A percentile compares a stretch with the other conserved stretches of the same genome.
These are phyloP conservation scores for Trichoderma koningiopsis DNA, from an alignment of 2,329 filamentous ascomycete genomes.

Conservation along the genomic window DNA sequence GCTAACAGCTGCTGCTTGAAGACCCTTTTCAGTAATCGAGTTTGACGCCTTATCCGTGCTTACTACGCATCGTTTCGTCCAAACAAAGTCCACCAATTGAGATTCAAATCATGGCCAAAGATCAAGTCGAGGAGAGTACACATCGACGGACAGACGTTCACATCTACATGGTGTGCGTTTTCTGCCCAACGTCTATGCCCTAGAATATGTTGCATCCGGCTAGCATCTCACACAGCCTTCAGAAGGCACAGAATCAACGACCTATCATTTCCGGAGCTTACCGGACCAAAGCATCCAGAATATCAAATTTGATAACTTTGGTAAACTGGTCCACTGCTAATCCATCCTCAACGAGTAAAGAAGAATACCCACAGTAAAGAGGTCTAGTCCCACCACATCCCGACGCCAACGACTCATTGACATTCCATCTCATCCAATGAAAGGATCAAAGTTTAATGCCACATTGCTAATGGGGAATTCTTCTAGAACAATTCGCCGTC, in stretches of 20 bases:
- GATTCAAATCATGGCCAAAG: neutral
- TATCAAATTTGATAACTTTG: neutral
- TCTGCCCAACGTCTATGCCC: neutral
- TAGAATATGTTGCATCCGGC: neutral
- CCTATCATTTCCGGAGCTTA: constrained; percentile 16
- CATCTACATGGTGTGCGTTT: neutral
- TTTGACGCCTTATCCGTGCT: constrained; percentile 1
- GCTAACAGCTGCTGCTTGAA: neutral
- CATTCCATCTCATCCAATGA: neutral
- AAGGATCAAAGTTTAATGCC: constrained; percentile 2
- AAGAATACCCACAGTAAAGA: neutral
- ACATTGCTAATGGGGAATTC: constrained; percentile 12
- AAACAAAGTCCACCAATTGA: neutral
- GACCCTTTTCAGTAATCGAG: neutral
- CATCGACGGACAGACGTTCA: neutral
- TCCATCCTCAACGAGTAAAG: neutral
- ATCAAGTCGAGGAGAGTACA: neutral
- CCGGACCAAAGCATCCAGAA: neutral
- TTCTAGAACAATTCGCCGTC: constrained; percentile 18
- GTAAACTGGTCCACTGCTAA: neutral
- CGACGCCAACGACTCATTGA: constrained; percentile 14
- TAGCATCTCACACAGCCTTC: neutral
- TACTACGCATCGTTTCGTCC: neutral
- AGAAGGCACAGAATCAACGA: neutral
- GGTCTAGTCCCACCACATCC: constrained; percentile 1